Evolutionary conservation across 2,329 filamentous ascomycete species (phyloP), one percentile per base, ranked within the genome.

Genomic region (Pseudocercospora macadamiae): DNA sequence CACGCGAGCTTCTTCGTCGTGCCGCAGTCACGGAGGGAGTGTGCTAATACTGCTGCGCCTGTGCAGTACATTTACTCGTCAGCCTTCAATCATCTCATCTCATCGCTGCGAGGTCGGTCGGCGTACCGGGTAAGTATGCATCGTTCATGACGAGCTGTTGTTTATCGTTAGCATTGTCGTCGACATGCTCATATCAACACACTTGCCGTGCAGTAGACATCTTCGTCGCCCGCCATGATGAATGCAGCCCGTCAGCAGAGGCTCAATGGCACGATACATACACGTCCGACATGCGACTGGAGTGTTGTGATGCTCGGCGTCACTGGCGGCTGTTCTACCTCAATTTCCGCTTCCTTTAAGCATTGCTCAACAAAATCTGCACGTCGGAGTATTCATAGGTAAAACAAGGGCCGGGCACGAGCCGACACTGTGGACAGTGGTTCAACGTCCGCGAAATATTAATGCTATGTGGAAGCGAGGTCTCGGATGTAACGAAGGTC

Each of bases 21-120:
- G 57, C 91, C 91, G 69, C 87, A 89, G 87, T 99, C 95, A 76
- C 91, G 89, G 57, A 99, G 81, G 30, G 95, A 97, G 79, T 97
- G 93, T 62, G 92, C 93, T 64, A 99, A 86, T 47, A 99, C 93
- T 68, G 95, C 86, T 60, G 93, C 93, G 75, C 95, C 93, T 96
- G 67, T 34, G 65, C 18, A 8, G 14, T 30, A 2, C n/a, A 1
- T 19, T 16, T 34, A 14, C 7, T 34, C 1, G 47, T 49, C 9
- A 49, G 47, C 3, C n/a, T 25, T n/a, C 28, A n/a, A 5, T 4
- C 9, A 8, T 19, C 23, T 4, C 1, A 3, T 30, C 25, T 21
- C 36, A 9, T 54, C 23, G 53, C 32, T 34, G 28, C 18, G 26
- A 16, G 10, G 36, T n/a, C n/a, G 19, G 52, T 44, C 51, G 51